Percentiles rank a stretch among this genome's conserved stretches.
Conservation (phyloP, 1,284 basidiomycete species). For the Volvariella volvacea region DNA sequence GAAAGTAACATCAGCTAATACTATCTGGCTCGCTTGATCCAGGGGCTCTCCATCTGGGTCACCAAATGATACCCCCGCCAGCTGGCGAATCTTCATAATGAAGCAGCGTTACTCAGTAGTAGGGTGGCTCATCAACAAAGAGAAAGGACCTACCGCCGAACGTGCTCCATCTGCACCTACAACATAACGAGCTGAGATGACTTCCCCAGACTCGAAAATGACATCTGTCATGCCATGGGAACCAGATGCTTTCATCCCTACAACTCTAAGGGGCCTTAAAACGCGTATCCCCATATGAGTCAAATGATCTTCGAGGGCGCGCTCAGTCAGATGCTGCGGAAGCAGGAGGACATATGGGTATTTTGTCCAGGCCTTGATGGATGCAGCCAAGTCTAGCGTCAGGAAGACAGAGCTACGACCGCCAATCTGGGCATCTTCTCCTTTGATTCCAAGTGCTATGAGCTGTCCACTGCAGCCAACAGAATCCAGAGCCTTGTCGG, state of each 20-base stretch:
- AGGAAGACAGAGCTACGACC: slow-evolving; percentile 23
- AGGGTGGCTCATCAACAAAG: background rate
- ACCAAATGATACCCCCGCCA: slow-evolving; percentile 24
- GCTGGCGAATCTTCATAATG: slow-evolving; percentile 21
- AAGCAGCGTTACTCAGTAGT: no score
- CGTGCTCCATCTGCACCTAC: slow-evolving; percentile 52
- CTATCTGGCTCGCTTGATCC: slow-evolving; percentile 20
- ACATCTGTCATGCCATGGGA: slow-evolving; percentile 28
- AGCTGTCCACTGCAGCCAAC: slow-evolving; percentile 38
- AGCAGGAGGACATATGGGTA: slow-evolving; percentile 38
- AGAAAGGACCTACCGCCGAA: slow-evolving; percentile 33
- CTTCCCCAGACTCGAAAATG: slow-evolving; percentile 41
- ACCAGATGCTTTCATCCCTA: slow-evolving; percentile 19
- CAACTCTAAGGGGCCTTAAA: slow-evolving; percentile 28
- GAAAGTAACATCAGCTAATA: slow-evolving; percentile 28
- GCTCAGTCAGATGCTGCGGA: slow-evolving; percentile 43
- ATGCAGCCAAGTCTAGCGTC: slow-evolving; percentile 24
- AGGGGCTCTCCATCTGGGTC: slow-evolving; percentile 25
- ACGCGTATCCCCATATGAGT: slow-evolving; percentile 25
- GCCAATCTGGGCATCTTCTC: slow-evolving; percentile 18
- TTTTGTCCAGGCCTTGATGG: slow-evolving; percentile 32
- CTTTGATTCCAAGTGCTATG: slow-evolving; percentile 31
- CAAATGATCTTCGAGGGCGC: slow-evolving; percentile 29
- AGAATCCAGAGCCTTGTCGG: slow-evolving; percentile 36
- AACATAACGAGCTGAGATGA: slow-evolving; percentile 40